These are phyloP conservation scores for Komagataella pseudopastoris DNA, from an alignment of 805 yeast genomes.

Conservation along the genomic window DNA sequence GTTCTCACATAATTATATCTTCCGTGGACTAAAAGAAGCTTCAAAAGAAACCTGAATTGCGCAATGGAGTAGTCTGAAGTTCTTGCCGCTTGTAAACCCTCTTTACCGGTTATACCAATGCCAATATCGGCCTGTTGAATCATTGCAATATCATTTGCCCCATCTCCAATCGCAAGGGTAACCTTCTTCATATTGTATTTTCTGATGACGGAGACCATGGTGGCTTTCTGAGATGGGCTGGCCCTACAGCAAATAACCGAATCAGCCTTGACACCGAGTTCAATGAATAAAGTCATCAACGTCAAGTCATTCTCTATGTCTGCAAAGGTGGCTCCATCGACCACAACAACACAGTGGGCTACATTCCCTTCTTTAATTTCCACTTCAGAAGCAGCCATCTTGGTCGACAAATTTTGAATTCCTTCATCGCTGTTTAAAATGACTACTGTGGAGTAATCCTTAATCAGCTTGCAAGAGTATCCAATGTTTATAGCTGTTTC, in stretches of 20 bases:
- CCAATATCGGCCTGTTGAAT: constrained; percentile 98
- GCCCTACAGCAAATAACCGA: constrained; percentile 94
- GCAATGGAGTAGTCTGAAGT: constrained; percentile 92
- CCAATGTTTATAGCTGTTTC: constrained; percentile 98
- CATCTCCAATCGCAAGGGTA: constrained; percentile 95
- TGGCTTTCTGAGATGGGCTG: constrained; percentile 91
- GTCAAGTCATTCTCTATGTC: constrained; percentile 63
- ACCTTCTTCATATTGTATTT: constrained; percentile 54
- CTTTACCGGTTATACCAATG: constrained; percentile 93
- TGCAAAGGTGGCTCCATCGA: constrained; percentile 83
- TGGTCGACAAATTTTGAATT: constrained; percentile 44
- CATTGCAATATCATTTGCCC: constrained; percentile 99
- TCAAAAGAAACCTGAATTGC: constrained; percentile 76
- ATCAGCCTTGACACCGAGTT: constrained; percentile 75
- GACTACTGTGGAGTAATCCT: constrained; percentile 84
- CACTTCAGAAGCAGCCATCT: constrained; percentile 61
- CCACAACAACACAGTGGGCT: constrained; percentile 90
- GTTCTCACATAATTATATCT: constrained; percentile 90
- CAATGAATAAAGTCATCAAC: constrained; percentile 62
- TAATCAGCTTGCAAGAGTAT: constrained; percentile 82
- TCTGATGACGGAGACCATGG: constrained; percentile 75
- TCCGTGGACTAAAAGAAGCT: constrained; percentile 85
- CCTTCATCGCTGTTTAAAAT: constrained; percentile 29
- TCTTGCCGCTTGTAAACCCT: constrained; percentile 94
- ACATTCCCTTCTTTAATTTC: constrained; percentile 62